Conservation (phyloP, 495 filamentous ascomycete species). For the Aspergillus campestris region DNA sequence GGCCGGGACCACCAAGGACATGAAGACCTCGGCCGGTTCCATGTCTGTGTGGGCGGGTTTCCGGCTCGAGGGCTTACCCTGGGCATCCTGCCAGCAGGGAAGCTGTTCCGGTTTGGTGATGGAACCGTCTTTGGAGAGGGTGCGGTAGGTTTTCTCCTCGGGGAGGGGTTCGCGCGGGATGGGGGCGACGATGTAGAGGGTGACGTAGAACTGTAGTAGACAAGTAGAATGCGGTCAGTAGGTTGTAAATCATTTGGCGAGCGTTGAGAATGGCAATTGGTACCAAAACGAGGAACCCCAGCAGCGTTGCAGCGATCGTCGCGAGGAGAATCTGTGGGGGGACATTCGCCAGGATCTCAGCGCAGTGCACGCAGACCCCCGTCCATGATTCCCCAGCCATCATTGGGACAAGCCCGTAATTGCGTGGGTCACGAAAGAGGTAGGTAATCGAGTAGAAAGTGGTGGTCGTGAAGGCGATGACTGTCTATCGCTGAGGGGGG, state of each 20-base stretch:
- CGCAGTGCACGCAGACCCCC: conserved; percentile 29
- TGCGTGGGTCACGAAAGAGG: background rate
- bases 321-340: conserved; percentile 24
- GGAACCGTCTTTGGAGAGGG: conserved; percentile 56
- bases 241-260: background rate
- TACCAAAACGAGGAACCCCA: conserved; percentile 34
- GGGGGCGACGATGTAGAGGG: conserved; percentile 68
- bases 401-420: conserved; percentile 3
- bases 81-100: conserved; percentile 76
- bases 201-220: conserved; percentile 52
- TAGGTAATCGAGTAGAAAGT: conserved; percentile 1
- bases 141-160: conserved; percentile 84
- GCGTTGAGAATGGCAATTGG: background rate
- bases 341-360: conserved; percentile 18
- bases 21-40: conserved; percentile 50
- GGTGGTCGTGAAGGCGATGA: conserved; percentile 8
- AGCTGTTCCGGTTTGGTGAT: conserved; percentile 51
- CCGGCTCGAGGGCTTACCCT: conserved; percentile 32
- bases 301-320: conserved; percentile 17
- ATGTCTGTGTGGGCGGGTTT: conserved; percentile 21
- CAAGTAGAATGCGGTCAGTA: conserved; percentile 1
- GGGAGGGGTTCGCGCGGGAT: conserved; percentile 61
- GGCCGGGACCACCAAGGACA: conserved; percentile 88
- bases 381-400: conserved; percentile 28
- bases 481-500: conserved; percentile 13